Evolutionary conservation across 148 eudicot species (phyloP).

Genomic region (Fagopyrum esculentum): DNA sequence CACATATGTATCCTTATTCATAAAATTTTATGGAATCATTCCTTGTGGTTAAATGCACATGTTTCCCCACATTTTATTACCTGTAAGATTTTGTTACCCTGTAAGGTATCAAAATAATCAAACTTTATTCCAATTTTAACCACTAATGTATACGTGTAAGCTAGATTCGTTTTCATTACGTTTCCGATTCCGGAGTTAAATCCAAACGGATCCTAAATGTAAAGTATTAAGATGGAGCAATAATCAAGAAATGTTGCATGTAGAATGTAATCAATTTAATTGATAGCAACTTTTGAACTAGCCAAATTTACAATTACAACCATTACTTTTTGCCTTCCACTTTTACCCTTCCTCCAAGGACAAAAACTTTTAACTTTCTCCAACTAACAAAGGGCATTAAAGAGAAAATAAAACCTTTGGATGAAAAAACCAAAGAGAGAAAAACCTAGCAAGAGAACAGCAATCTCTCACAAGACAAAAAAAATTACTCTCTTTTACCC

Average conservation of each 20-base stretch:
- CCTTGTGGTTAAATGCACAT: too few relatives aligned
- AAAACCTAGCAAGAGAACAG: neutral
- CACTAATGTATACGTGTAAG: too few relatives aligned
- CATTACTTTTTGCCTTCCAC: neutral
- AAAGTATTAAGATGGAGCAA: too few relatives aligned
- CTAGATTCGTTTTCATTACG: too few relatives aligned
- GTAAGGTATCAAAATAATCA: too few relatives aligned
- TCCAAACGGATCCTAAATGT: too few relatives aligned
- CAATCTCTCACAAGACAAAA: neutral
- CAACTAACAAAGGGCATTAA: neutral
- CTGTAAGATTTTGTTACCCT: too few relatives aligned
- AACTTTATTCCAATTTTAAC: too few relatives aligned
- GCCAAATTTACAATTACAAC: neutral
- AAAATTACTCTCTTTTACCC: slow-evolving; percentile 1
- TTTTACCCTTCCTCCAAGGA: neutral
- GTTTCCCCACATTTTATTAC: too few relatives aligned
- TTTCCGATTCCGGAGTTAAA: too few relatives aligned
- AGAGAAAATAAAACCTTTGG: neutral
- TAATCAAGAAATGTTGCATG: neutral
- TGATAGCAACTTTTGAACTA: neutral
- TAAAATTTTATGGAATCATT: too few relatives aligned
- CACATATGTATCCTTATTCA: too few relatives aligned
- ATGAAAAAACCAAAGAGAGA: neutral
- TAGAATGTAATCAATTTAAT: neutral
- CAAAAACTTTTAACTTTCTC: neutral